Base-by-base conservation (phyloP, 2,329 filamentous ascomycete genomes). In the Trichoderma endophyticum region DNA sequence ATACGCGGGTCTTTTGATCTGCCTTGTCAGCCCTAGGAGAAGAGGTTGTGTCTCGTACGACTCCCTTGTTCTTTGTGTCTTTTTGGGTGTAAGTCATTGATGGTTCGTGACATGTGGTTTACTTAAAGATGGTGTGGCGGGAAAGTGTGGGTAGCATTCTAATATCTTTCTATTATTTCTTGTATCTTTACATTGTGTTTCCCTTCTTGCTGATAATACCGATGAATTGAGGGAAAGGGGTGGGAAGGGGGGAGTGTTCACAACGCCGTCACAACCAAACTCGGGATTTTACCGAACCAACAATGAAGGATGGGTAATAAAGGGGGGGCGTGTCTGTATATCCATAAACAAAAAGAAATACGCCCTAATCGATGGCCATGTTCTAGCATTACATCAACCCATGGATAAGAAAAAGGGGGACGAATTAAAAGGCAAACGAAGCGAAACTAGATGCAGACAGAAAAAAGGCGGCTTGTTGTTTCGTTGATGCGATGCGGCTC, bases 1-100 rank as follows among this genome's bases (percentile, higher is more conserved):
- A 54, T 34, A 66, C 48, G 51, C 43, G n/a, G 11, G 11, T 11
- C 34, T 36, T 36, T 12, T 18, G n/a, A 39, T 68, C 54, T 69
- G 65, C 56, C 65, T 69, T 34, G 65, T 69, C 65, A 69, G 65
- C 65, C 56, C 65, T 69, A 69, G n/a, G n/a, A 9, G 65, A 51
- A 3, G n/a, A 24, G 4, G 43, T 43, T 30, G 56, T 7, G n/a
- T 9, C 54, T 60, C 12, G 65, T 69, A 43, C n/a, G 32, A 62
- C 59, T 51, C n/a, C 6, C 12, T 5, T 59, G 4, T 43, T 54
- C 4, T 26, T 56, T 21, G 5, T 67, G 21, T 21, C 12, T 8
- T 15, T 21, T 5, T 14, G 28, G 1, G 59, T 65, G 62, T 28
- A 51, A 51, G 43, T 51, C 9, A 21, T 4, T n/a, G 43, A 48